phyloP scores from a whole-genome alignment of 1,284 basidiomycete genomes.

The Coriolopsis trogii region DNA sequence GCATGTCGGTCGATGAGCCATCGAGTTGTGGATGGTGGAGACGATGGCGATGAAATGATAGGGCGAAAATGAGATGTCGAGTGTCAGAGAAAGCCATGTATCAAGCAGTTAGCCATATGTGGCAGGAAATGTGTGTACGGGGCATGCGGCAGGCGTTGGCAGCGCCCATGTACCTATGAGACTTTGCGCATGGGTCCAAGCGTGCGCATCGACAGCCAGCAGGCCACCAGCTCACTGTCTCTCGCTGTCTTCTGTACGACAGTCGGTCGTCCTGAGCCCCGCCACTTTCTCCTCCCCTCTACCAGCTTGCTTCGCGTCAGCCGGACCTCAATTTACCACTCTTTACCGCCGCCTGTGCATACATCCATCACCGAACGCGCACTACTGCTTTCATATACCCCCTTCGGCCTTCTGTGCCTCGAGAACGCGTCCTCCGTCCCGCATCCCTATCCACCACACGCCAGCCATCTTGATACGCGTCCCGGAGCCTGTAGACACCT shows the following conservation, averaged over 20 bases:
- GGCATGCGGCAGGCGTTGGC: too few species aligned
- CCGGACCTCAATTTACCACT: slow-evolving; percentile 2
- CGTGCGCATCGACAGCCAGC: too few species aligned
- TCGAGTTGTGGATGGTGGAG: neutral
- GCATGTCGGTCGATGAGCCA: too few species aligned
- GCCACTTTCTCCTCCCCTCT: neutral
- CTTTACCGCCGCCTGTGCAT: slow-evolving; percentile 16
- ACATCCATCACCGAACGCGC: slow-evolving; percentile 10
- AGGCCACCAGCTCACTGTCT: too few species aligned
- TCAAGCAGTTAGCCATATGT: slow-evolving; percentile 2
- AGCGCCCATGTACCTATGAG: too few species aligned
- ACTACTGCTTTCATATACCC: slow-evolving; percentile 6
- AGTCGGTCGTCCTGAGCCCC: slow-evolving; percentile 17
- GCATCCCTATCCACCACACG: neutral
- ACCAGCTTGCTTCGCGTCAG: neutral
- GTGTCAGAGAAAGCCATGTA: neutral
- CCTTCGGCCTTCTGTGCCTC: neutral
- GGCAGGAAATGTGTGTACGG: too few species aligned
- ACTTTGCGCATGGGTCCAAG: too few species aligned
- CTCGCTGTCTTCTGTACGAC: slow-evolving; percentile 11
- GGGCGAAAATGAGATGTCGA: neutral
- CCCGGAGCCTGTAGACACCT: neutral
- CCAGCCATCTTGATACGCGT: neutral
- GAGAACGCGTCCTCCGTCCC: slow-evolving; percentile 5
- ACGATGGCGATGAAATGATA: neutral